Percentiles rank a stretch among this genome's conserved stretches.
These are phyloP conservation scores for Lipomyces mesembrius DNA, from an alignment of 805 yeast species.

Conservation along the genomic window DNA sequence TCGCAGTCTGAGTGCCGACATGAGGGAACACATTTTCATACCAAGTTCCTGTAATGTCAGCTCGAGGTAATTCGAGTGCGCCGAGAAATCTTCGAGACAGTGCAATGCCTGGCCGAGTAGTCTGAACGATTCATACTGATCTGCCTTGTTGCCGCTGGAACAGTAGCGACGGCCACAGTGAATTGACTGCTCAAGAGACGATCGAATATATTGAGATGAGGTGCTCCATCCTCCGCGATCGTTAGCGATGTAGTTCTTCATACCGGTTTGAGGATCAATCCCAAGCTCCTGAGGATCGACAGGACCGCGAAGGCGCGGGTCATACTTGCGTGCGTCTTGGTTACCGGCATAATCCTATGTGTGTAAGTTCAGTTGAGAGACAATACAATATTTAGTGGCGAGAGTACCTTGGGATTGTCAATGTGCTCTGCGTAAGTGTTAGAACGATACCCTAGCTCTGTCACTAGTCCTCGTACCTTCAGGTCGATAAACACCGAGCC, in stretches of 20 bases:
- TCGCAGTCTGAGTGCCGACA: constrained; percentile 37
- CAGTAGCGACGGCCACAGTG: constrained; percentile 35
- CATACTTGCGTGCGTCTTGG: constrained; percentile 36
- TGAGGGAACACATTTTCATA: constrained; percentile 38
- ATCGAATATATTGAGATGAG: constrained; percentile 36
- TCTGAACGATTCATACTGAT: constrained; percentile 38
- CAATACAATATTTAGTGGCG: not conserved
- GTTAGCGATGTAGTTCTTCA: constrained; percentile 41
- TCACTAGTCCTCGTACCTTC: constrained; percentile 24
- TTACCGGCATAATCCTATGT: constrained; percentile 37
- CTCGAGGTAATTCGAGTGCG: constrained; percentile 39
- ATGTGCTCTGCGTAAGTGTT: constrained; percentile 33
- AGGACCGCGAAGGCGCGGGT: constrained; percentile 37
- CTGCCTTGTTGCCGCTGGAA: constrained; percentile 19
- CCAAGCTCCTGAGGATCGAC: constrained; percentile 38
- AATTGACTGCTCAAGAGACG: constrained; percentile 32
- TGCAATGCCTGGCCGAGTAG: constrained; percentile 40
- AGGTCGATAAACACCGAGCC: constrained; percentile 39
- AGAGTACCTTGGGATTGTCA: constrained; percentile 37
- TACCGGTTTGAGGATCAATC: constrained; percentile 38
- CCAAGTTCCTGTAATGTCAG: constrained; percentile 36
- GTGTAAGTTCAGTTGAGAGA: not conserved
- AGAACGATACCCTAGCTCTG: not conserved
- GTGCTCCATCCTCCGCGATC: constrained; percentile 40
- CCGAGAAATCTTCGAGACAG: constrained; percentile 40